Evolutionary conservation across 805 yeast species (phyloP).

Genomic region (Jamesozyma lodderae): DNA sequence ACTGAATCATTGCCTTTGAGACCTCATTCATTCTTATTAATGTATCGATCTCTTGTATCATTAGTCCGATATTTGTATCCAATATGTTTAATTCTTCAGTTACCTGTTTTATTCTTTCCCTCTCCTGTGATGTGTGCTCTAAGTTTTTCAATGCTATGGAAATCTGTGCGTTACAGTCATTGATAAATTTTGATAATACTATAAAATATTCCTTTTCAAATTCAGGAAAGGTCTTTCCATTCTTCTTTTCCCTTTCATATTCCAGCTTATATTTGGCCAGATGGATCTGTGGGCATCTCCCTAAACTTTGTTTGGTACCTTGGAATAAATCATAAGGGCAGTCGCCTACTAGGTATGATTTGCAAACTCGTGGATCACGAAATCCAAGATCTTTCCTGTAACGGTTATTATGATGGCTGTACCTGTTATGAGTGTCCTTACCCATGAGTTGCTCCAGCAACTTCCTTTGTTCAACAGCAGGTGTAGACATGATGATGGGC

Average conservation of each 20-base stretch:
- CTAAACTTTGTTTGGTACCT: conserved; percentile 76
- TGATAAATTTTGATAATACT: conserved; percentile 46
- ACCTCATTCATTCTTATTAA: conserved; percentile 43
- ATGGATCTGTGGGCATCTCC: conserved; percentile 71
- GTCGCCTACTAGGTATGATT: conserved; percentile 70
- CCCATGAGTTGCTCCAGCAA: conserved; percentile 70
- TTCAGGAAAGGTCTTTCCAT: conserved; percentile 36
- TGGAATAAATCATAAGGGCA: conserved; percentile 80
- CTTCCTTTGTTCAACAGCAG: conserved; percentile 65
- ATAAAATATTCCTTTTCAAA: conserved; percentile 39
- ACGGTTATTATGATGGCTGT: conserved; percentile 16
- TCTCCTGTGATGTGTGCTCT: conserved; percentile 63
- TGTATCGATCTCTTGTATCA: conserved; percentile 55
- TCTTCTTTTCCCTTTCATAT: conserved; percentile 43
- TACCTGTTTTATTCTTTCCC: conserved; percentile 44
- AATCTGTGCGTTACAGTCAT: conserved; percentile 59
- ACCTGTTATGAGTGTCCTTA: conserved; percentile 11
- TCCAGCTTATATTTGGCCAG: conserved; percentile 63
- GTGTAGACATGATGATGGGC: conserved; percentile 32
- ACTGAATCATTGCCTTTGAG: conserved; percentile 42
- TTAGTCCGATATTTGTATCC: conserved; percentile 55
- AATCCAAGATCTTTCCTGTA: conserved; percentile 28
- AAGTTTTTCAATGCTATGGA: conserved; percentile 53
- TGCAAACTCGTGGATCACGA: conserved; percentile 58
- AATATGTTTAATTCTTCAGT: conserved; percentile 51